Evolutionary conservation across 169 alveolate species (phyloP), one percentile per base, ranked within the genome.

Genomic region (Theileria parva): DNA sequence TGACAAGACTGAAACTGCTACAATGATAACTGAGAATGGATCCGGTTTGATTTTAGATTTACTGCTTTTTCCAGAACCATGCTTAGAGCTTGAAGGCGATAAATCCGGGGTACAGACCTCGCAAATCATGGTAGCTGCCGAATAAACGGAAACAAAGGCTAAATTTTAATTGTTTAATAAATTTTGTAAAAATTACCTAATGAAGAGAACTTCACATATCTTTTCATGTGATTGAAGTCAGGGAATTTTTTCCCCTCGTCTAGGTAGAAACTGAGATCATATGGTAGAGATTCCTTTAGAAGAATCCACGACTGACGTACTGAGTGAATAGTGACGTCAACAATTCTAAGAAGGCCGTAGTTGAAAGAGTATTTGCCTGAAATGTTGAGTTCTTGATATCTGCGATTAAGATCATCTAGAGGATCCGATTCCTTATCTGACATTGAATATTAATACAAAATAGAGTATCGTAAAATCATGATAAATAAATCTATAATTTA

Each of bases 251-350:
- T 21, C 19, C 81, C 80, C 25, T 67, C 83, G 12, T 77, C 68
- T 4, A 67, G 53, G 77, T 83, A 76, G 23, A 15, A 57, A 37
- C 70, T 61, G 68, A 66, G 69, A 15, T 72, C 53, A 57, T 75
- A 77, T 13, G 57, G 30, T 0, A 73, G 70, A 12, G 81, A 57
- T 15, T 75, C 51, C 50, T 17, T 28, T 5, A 83, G 80, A 30
- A 83, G 1, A 17, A 83, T 8, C 89, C 89, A 83, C 4, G 86
- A 67, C 23, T 65, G 79, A 17, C 89, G 73, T n/a, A 83, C 39
- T 19, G 89, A 75, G 65, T 83, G 89, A 7, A 48, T 68, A 21
- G 89, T 83, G 5, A 83, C 27, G 77, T 66, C 86, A 30, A 73
- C 85, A 7, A 83, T 77, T 59, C 68, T 68, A 11, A 44, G 17